Evolutionary conservation across 1,139 yeast genomes (phyloP).

Genomic region (Kazachstania sp.): DNA sequence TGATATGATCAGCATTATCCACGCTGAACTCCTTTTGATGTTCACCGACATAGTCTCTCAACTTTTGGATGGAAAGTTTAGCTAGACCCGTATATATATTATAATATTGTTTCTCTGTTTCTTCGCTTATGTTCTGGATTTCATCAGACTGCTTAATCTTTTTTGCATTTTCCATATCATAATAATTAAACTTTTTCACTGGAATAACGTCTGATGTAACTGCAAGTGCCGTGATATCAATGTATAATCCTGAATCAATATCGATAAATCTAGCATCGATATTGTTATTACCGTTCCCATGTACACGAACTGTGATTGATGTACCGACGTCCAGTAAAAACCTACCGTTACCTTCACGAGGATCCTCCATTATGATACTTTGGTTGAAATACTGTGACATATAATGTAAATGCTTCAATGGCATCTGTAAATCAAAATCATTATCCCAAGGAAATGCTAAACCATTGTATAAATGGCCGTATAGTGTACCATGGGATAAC

Average conservation of each 20-base stretch:
- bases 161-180: background rate
- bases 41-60: constrained; percentile 8
- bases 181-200: background rate
- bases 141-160: constrained; percentile 3
- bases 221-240: constrained; percentile 57
- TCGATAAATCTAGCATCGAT: constrained; percentile 82
- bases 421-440: constrained; percentile 64
- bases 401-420: constrained; percentile 46
- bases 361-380: constrained; percentile 52
- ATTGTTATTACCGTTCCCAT: constrained; percentile 49
- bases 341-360: constrained; percentile 54
- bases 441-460: constrained; percentile 64
- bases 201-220: constrained; percentile 18
- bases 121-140: background rate
- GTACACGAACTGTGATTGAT: constrained; percentile 33
- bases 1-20: constrained; percentile 6
- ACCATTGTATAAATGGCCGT: constrained; percentile 67
- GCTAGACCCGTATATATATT: constrained; percentile 13
- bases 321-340: constrained; percentile 47
- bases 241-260: constrained; percentile 62
- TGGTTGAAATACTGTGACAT: constrained; percentile 47
- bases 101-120: background rate
- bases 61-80: constrained; percentile 5
- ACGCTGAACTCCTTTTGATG: constrained; percentile 10
- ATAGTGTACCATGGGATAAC: constrained; percentile 60